phyloP scores from a whole-genome alignment of 2,329 filamentous ascomycete genomes.

The Truncatella angustata region DNA sequence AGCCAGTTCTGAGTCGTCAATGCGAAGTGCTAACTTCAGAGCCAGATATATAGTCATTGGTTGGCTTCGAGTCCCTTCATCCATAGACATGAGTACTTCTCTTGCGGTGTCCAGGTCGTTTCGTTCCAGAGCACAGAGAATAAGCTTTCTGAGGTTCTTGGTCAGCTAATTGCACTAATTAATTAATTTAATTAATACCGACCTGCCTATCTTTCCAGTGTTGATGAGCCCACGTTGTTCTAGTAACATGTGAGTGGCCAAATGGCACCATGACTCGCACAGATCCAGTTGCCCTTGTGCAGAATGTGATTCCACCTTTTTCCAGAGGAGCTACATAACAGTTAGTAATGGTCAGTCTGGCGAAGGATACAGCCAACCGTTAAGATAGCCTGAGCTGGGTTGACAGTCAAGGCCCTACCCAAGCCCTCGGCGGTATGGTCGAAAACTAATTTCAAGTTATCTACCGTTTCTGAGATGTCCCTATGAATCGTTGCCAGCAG shows the following conservation, averaged over 20 bases:
- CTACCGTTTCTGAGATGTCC: slow-evolving; percentile 31
- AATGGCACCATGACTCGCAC: slow-evolving; percentile 68
- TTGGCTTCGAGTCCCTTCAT: slow-evolving; percentile 55
- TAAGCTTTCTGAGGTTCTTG: slow-evolving; percentile 69
- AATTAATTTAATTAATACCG: slow-evolving; percentile 9
- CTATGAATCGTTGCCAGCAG: slow-evolving; percentile 59
- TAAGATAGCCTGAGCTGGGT: slow-evolving; percentile 65
- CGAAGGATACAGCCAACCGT: slow-evolving; percentile 49
- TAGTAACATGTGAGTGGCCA: slow-evolving; percentile 68
- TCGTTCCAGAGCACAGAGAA: slow-evolving; percentile 65
- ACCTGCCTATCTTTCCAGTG: slow-evolving; percentile 67
- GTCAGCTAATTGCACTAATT: no score
- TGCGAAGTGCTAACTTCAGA: slow-evolving; percentile 68
- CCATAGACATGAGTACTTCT: slow-evolving; percentile 58
- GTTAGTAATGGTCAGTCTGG: slow-evolving; percentile 6
- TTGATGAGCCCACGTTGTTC: slow-evolving; percentile 63
- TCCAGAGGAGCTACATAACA: slow-evolving; percentile 74
- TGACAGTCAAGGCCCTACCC: slow-evolving; percentile 48
- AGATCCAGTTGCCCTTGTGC: slow-evolving; percentile 48
- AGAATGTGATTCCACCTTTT: slow-evolving; percentile 63
- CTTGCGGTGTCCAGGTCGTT: slow-evolving; percentile 54
- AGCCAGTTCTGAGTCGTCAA: slow-evolving; percentile 57
- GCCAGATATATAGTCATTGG: slow-evolving; percentile 70
- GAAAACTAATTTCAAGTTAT: slow-evolving; percentile 22
- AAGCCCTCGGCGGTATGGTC: slow-evolving; percentile 41